A percentile compares a stretch with the other conserved stretches of the same genome.
phyloP scores from a whole-genome alignment of 1,284 basidiomycete genomes.

The Grifola frondosa region DNA sequence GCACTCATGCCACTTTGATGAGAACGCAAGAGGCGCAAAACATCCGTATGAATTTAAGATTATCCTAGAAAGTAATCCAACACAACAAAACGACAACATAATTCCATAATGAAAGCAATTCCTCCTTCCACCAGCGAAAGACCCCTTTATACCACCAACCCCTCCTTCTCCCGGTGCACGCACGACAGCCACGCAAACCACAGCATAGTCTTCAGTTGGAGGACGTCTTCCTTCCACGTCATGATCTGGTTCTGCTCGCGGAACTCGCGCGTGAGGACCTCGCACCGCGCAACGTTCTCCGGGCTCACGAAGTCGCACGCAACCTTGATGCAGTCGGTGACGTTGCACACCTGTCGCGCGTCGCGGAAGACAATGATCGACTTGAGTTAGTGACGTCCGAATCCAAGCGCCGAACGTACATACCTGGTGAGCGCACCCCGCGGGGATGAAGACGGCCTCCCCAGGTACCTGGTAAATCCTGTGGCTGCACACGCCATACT shows the following conservation, averaged over 20 bases:
- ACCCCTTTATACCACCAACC: no score
- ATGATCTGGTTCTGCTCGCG: constrained; percentile 53
- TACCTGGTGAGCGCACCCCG: constrained; percentile 90
- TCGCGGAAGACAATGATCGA: no score
- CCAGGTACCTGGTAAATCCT: constrained; percentile 81
- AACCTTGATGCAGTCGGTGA: constrained; percentile 90
- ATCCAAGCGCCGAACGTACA: no score
- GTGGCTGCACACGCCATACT: constrained; percentile 67
- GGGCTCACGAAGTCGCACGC: constrained; percentile 90
- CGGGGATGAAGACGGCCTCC: constrained; percentile 89
- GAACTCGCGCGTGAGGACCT: constrained; percentile 33
- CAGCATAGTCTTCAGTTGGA: constrained; percentile 84
- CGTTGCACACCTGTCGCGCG: constrained; percentile 74
- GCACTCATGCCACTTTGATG: no score
- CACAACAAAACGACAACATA: no score
- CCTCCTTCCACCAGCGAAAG: no score
- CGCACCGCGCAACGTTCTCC: constrained; percentile 81
- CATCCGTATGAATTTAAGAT: no score
- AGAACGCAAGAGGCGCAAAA: no score
- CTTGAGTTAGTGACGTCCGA: no score
- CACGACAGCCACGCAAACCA: constrained; percentile 83
- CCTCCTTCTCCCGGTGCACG: constrained; percentile 4
- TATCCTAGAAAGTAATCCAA: no score
- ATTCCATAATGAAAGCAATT: no score
- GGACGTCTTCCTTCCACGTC: constrained; percentile 88